Base-by-base conservation (phyloP, 2,329 filamentous ascomycete genomes). In the Mycogone perniciosa region DNA sequence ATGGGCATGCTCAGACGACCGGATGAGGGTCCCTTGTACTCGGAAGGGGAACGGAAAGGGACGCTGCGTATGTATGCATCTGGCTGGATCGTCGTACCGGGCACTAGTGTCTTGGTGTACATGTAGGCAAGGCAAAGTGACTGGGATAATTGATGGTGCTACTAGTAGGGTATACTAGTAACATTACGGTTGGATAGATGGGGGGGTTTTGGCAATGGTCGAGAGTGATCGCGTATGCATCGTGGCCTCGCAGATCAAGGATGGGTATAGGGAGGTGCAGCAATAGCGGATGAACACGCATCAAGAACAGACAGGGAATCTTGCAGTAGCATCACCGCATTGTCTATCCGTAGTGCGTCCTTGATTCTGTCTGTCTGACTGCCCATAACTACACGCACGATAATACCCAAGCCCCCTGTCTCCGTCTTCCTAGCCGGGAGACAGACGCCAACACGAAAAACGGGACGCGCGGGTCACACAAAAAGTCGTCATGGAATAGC, bases 381-480 rank as follows among this genome's bases (percentile, higher is more conserved):
- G 20, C 20, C 20, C 20, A 20, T 20, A 20, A 20, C 20, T 20
- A 20, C 20, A 20, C 20, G 20, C 20, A 20, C 20, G 20, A 20
- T 20, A 20, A 20, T 20, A 20, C 20, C 20, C 20, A 20, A 20
- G 20, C 20, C 20, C 20, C 20, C 20, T 35, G 7, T 35, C 7
- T 8, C 33, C 33, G 11, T 11, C 7, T 35, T 8, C 33, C 11
- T 35, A 20, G 33, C 11, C 30, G 42, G 31, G 30, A 13, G 30
- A 42, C 37, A 50, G 35, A 42, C 50, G 38, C 45, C 8, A 34
- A 45, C 20, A 34, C 41, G 31, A 41, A 48, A 48, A 52, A 39
- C 35, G 50, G 50, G 44, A 52, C 45, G 40, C 44, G 50, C 50
- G 50, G 50, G 50, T 52, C 45, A 48, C 50, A 48, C 50, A 48